These are phyloP conservation scores for Fusarium tricinctum DNA, from an alignment of 2,329 filamentous ascomycete genomes.

Conservation along the genomic window DNA sequence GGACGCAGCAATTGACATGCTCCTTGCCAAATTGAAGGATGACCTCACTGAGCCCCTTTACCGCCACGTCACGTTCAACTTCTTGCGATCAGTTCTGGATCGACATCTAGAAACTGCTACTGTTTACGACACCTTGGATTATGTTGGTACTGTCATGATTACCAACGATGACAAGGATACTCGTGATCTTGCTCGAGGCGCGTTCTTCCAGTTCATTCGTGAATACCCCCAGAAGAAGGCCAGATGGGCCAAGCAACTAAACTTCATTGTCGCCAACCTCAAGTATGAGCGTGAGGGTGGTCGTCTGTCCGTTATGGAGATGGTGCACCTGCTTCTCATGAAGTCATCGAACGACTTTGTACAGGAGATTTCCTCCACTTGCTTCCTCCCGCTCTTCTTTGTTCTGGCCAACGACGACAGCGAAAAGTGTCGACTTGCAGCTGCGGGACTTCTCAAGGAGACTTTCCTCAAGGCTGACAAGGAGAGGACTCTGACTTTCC, in stretches of 20 bases:
- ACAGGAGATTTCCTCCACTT: conserved; percentile 83
- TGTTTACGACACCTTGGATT: conserved; percentile 92
- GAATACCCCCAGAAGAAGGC: conserved; percentile 95
- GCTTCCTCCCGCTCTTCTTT: conserved; percentile 89
- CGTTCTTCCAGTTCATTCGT: conserved; percentile 93
- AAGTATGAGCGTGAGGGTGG: conserved; percentile 92
- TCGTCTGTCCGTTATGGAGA: conserved; percentile 92
- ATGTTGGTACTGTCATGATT: conserved; percentile 92
- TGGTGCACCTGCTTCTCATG: conserved; percentile 85
- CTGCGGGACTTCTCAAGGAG: conserved; percentile 82
- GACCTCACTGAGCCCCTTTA: conserved; percentile 94
- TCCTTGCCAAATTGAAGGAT: conserved; percentile 85
- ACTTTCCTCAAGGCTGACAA: conserved; percentile 83
- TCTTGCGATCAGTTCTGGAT: conserved; percentile 87
- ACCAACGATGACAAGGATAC: conserved; percentile 93
- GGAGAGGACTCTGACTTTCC: conserved; percentile 78
- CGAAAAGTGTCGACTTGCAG: conserved; percentile 85
- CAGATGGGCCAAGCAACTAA: conserved; percentile 89
- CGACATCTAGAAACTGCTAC: conserved; percentile 87
- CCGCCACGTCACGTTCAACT: conserved; percentile 94
- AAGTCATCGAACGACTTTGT: conserved; percentile 87
- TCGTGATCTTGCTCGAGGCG: conserved; percentile 86
- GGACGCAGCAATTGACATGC: conserved; percentile 83
- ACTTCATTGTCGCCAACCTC: conserved; percentile 90
- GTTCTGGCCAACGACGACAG: conserved; percentile 91